Conservation (phyloP, 768 basidiomycete genomes). For the Russula olivacea region DNA sequence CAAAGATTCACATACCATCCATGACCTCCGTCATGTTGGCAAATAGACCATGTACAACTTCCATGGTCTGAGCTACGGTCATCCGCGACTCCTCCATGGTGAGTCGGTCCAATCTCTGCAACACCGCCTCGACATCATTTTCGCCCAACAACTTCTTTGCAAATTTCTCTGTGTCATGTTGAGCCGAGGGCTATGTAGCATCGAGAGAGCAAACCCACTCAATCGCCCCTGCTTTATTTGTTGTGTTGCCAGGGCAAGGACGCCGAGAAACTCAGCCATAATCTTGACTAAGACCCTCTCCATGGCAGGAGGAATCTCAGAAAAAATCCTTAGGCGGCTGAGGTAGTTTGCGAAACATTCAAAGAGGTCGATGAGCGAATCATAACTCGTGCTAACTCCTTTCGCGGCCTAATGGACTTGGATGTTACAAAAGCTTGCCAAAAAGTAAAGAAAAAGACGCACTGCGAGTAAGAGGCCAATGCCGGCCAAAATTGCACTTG, state of each 20-base stretch:
- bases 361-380: background rate
- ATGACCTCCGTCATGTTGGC: constrained; percentile 5
- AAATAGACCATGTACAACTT: constrained; percentile 1
- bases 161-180: background rate
- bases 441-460: background rate
- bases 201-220: background rate
- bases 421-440: background rate
- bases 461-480: constrained; percentile 6
- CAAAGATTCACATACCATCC: background rate
- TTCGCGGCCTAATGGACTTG: background rate
- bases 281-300: background rate
- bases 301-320: background rate
- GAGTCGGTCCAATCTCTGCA: constrained; percentile 7
- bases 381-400: background rate
- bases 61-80: constrained; percentile 5
- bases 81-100: constrained; percentile 5
- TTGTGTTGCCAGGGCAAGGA: constrained; percentile 3
- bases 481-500: background rate
- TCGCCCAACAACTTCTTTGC: constrained; percentile 1
- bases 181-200: background rate
- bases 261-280: background rate
- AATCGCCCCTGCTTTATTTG: constrained; percentile 9
- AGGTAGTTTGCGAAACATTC: constrained; percentile 1
- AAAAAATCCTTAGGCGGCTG: background rate
- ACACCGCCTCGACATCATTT: background rate